Percentiles rank a stretch among this genome's conserved stretches.
Conservation (phyloP, 768 basidiomycete species). For the Suillus variegatus region DNA sequence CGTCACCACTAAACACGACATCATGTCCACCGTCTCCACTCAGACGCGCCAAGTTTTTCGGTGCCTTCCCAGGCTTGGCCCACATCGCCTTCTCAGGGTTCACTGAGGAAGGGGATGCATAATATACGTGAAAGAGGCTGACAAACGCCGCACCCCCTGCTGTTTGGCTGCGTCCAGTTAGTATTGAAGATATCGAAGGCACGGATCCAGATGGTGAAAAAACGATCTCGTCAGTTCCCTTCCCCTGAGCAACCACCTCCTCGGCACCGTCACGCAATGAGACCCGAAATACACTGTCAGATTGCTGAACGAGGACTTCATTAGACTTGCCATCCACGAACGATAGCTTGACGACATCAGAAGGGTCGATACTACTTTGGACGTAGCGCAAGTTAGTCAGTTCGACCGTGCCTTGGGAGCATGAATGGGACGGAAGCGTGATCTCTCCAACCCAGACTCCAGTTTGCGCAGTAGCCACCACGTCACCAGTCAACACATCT, state of each 20-base stretch:
- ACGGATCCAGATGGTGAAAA: conserved; percentile 35
- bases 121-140: conserved; percentile 69
- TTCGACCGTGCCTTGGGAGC: conserved; percentile 30
- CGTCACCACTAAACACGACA: conserved; percentile 62
- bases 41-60: conserved; percentile 57
- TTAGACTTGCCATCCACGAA: conserved; percentile 52
- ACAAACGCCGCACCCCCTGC: conserved; percentile 59
- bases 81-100: conserved; percentile 51
- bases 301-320: conserved; percentile 63
- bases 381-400: conserved; percentile 53
- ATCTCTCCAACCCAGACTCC: conserved; percentile 70
- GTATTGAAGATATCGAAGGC: not conserved
- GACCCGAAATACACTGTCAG: conserved; percentile 47
- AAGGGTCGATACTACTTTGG: conserved; percentile 48
- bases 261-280: conserved; percentile 50
- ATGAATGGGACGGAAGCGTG: conserved; percentile 43
- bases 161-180: conserved; percentile 16
- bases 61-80: conserved; percentile 72
- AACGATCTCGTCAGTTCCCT: conserved; percentile 58
- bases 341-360: conserved; percentile 46
- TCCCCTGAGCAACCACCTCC: conserved; percentile 51
- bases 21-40: conserved; percentile 78
- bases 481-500: conserved; percentile 57
- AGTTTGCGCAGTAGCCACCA: conserved; percentile 62
- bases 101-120: conserved; percentile 44